Percentiles rank a stretch among this genome's conserved stretches.
These are phyloP conservation scores for Plasmodium vinckei DNA, from an alignment of 169 alveolate species.

Conservation along the genomic window DNA sequence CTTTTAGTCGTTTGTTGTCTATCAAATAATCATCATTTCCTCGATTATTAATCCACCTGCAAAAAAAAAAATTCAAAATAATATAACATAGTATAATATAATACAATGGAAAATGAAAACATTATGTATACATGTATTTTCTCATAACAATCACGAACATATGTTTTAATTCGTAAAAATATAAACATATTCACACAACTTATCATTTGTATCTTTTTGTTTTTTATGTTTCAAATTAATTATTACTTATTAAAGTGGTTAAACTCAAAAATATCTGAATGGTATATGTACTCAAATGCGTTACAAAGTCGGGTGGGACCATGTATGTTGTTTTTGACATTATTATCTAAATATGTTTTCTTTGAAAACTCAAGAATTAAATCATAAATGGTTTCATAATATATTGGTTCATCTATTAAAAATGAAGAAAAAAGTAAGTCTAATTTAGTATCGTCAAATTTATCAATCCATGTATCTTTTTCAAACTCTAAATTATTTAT, in stretches of 20 bases:
- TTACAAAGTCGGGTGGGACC: constrained; percentile 48
- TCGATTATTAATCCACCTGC: constrained; percentile 58
- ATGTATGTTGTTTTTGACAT: constrained; percentile 38
- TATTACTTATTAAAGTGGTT: constrained; percentile 61
- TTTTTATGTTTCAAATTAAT: constrained; percentile 5
- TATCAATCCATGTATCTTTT: constrained; percentile 59
- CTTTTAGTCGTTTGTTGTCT: constrained; percentile 61
- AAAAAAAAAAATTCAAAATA: neutral
- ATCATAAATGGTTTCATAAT: constrained; percentile 63
- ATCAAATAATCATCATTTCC: constrained; percentile 41
- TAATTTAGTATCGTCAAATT: constrained; percentile 43
- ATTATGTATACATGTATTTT: constrained; percentile 3
- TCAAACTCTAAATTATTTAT: constrained; percentile 58
- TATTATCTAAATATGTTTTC: constrained; percentile 15
- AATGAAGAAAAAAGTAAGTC: constrained; percentile 69
- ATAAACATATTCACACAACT: neutral
- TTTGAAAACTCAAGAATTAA: constrained; percentile 58
- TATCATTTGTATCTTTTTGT: neutral
- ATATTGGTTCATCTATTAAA: constrained; percentile 49
- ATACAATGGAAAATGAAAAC: neutral
- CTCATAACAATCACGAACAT: neutral
- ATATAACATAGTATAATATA: no score
- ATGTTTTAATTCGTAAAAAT: neutral
- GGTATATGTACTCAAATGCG: constrained; percentile 62
- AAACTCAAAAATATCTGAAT: constrained; percentile 71